These are phyloP conservation scores for Telfairia occidentalis DNA, from an alignment of 331 rosid species.

Conservation along the genomic window DNA sequence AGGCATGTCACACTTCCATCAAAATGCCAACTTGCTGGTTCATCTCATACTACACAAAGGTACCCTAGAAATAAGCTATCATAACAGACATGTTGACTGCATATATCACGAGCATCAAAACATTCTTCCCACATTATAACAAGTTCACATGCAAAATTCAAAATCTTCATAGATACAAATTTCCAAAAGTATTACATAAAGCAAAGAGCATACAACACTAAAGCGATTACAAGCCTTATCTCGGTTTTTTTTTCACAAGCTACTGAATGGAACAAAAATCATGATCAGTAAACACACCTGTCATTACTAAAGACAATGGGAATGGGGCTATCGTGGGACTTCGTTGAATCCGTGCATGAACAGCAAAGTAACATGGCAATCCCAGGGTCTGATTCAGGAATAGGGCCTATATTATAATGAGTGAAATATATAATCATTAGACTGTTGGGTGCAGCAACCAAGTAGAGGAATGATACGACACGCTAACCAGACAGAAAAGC, in stretches of 20 bases:
- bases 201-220: neutral
- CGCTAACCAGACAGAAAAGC: slow-evolving; percentile 9
- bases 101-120: neutral
- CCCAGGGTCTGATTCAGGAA: slow-evolving; percentile 21
- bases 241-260: neutral
- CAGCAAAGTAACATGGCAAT: slow-evolving; percentile 46
- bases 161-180: neutral
- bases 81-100: neutral
- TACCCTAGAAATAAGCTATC: neutral
- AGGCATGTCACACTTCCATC: neutral
- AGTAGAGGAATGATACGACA: neutral
- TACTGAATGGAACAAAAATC: neutral
- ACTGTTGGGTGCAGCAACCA: neutral
- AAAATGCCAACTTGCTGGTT: neutral
- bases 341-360: slow-evolving; percentile 30
- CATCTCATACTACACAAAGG: neutral
- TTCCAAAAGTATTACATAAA: neutral
- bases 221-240: neutral
- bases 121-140: neutral
- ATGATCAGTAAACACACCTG: slow-evolving; percentile 10
- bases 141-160: neutral
- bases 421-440: neutral
- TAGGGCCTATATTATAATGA: slow-evolving; percentile 17
- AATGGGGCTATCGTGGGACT: slow-evolving; percentile 9
- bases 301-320: slow-evolving; percentile 16